Evolutionary conservation across 2,329 filamentous ascomycete species (phyloP).

Genomic region (Aspergillus hortae): DNA sequence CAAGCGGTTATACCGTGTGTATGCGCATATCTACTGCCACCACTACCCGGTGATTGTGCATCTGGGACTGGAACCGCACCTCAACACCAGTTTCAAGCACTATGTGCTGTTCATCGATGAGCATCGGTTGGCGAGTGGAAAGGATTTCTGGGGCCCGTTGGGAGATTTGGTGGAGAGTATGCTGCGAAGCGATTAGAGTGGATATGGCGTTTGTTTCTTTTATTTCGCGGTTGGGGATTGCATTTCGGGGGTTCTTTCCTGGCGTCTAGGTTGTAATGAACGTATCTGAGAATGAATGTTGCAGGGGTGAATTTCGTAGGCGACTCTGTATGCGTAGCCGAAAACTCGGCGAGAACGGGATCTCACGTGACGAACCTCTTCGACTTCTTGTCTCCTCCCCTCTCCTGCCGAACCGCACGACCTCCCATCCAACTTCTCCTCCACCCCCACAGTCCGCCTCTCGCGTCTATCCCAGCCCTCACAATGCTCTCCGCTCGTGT

Average conservation of each 20-base stretch:
- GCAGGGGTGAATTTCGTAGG: background rate
- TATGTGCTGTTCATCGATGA: conserved; percentile 99
- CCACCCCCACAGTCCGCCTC: conserved; percentile 20
- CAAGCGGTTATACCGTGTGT: conserved; percentile 97
- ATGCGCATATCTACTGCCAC: conserved; percentile 99
- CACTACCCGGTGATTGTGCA: conserved; percentile 97
- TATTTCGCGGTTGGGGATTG: background rate
- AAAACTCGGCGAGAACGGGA: conserved; percentile 25
- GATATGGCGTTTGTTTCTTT: conserved; percentile 10
- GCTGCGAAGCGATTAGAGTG: conserved; percentile 76
- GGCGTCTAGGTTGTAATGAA: background rate
- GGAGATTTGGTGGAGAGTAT: conserved; percentile 97
- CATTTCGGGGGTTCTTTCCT: background rate
- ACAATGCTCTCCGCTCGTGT: conserved; percentile 56
- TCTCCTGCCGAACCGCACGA: conserved; percentile 24
- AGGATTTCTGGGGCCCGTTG: conserved; percentile 95
- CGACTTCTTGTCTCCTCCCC: conserved; percentile 17
- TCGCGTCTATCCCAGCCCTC: conserved; percentile 11
- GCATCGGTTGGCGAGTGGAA: conserved; percentile 84
- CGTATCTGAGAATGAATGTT: background rate
- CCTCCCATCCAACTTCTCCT: conserved; percentile 15
- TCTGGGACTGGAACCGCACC: conserved; percentile 89
- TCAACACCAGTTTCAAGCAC: conserved; percentile 99
- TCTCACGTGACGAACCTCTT: conserved; percentile 23
- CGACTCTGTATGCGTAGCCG: conserved; percentile 7